Evolutionary conservation across 2,329 filamentous ascomycete genomes (phyloP).

Genomic region (Colletotrichum acutatum): DNA sequence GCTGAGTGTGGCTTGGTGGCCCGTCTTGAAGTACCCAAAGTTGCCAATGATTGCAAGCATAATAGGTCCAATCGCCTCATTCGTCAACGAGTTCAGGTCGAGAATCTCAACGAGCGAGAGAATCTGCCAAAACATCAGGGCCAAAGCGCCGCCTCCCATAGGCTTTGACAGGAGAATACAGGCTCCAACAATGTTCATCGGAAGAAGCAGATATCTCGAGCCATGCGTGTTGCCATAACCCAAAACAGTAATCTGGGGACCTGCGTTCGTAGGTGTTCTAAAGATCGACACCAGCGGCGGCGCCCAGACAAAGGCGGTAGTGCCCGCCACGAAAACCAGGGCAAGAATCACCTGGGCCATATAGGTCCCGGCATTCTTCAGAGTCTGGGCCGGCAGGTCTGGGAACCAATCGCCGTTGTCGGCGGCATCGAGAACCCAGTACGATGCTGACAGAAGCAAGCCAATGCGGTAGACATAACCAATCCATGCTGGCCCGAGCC

Average conservation of each 20-base stretch:
- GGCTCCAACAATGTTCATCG: slow-evolving; percentile 80
- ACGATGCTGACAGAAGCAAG: slow-evolving; percentile 79
- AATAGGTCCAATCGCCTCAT: slow-evolving; percentile 82
- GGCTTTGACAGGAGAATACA: slow-evolving; percentile 89
- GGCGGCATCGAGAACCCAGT: slow-evolving; percentile 91
- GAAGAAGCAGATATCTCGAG: slow-evolving; percentile 86
- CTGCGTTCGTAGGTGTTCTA: slow-evolving; percentile 54
- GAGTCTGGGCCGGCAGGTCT: slow-evolving; percentile 62
- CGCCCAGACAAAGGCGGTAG: slow-evolving; percentile 85
- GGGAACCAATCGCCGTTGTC: slow-evolving; percentile 87
- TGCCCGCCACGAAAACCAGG: slow-evolving; percentile 84
- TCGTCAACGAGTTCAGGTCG: slow-evolving; percentile 69
- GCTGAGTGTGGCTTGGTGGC: slow-evolving; percentile 88
- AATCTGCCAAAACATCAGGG: slow-evolving; percentile 87
- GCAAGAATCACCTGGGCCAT: slow-evolving; percentile 85
- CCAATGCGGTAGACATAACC: slow-evolving; percentile 81
- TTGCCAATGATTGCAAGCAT: slow-evolving; percentile 89
- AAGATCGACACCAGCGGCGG: slow-evolving; percentile 85
- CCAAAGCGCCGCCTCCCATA: slow-evolving; percentile 89
- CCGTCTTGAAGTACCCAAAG: slow-evolving; percentile 97
- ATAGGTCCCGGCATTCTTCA: slow-evolving; percentile 81
- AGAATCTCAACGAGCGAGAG: slow-evolving; percentile 78
- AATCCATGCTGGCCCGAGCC: slow-evolving; percentile 86
- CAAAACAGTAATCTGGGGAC: slow-evolving; percentile 77
- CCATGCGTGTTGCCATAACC: slow-evolving; percentile 96